Evolutionary conservation across 1,139 yeast species (phyloP).

Genomic region (Candida neerlandica): DNA sequence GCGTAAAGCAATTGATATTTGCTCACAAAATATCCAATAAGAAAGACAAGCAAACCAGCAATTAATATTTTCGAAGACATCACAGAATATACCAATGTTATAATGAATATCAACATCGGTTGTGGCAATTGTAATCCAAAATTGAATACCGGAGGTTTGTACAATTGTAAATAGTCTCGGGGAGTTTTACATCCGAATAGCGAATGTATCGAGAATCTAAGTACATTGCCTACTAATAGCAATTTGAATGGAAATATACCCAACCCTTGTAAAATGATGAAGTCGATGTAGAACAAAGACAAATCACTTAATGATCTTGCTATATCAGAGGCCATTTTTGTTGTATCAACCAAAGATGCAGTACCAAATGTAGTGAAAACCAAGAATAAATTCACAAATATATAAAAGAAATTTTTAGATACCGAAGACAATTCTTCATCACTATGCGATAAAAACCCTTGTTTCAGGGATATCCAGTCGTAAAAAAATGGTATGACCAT

Average conservation of each 20-base stretch:
- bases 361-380: constrained; percentile 85
- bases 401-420: constrained; percentile 79
- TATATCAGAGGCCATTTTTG: constrained; percentile 75
- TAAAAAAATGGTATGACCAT: constrained; percentile 75
- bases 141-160: constrained; percentile 65
- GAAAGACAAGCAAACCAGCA: constrained; percentile 65
- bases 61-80: constrained; percentile 65
- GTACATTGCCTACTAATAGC: constrained; percentile 64
- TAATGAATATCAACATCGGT: constrained; percentile 61
- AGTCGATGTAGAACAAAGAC: constrained; percentile 78
- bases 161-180: constrained; percentile 46
- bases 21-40: constrained; percentile 64
- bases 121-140: constrained; percentile 69
- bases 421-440: constrained; percentile 80
- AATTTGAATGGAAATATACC: constrained; percentile 83
- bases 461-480: constrained; percentile 65
- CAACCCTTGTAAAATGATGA: constrained; percentile 79
- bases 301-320: constrained; percentile 72
- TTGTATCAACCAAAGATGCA: constrained; percentile 66
- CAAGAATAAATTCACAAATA: constrained; percentile 80
- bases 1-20: constrained; percentile 67
- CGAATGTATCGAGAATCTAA: constrained; percentile 58
- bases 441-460: constrained; percentile 78
- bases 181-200: constrained; percentile 58
- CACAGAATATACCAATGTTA: constrained; percentile 62